Percentiles rank a stretch among this genome's conserved stretches.
Evolutionary conservation across 2,329 filamentous ascomycete species (phyloP).

Genomic region (Epichloe sibirici): DNA sequence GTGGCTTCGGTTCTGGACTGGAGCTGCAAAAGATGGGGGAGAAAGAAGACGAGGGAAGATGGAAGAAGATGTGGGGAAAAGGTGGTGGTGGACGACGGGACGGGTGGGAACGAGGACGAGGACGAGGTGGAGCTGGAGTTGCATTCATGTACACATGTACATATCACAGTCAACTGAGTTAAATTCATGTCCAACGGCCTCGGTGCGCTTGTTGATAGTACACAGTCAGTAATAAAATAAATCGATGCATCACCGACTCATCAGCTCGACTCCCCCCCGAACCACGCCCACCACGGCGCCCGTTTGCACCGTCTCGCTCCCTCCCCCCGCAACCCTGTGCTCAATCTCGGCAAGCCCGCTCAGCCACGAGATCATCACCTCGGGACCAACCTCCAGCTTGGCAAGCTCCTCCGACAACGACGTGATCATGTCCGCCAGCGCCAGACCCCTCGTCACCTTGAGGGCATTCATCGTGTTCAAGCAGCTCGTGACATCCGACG

Average conservation of each 20-base stretch:
- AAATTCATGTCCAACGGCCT: too few species aligned
- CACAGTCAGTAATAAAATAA: too few species aligned
- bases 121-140: too few species aligned
- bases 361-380: constrained; percentile 85
- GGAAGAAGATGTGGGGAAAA: too few species aligned
- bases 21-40: too few species aligned
- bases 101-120: too few species aligned
- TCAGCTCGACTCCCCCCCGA: constrained; percentile 79
- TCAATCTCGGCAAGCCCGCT: constrained; percentile 87
- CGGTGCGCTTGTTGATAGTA: too few species aligned
- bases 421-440: constrained; percentile 87
- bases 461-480: constrained; percentile 78
- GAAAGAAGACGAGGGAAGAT: too few species aligned
- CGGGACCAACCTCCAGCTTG: constrained; percentile 70
- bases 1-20: too few species aligned
- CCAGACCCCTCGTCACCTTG: constrained; percentile 75
- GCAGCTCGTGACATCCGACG: constrained; percentile 79
- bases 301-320: constrained; percentile 79
- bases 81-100: too few species aligned
- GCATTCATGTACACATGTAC: too few species aligned
- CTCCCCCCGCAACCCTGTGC: constrained; percentile 72
- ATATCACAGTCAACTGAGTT: too few species aligned
- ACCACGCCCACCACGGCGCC: constrained; percentile 86
- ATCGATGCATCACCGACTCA: constrained; percentile 18
- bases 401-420: constrained; percentile 71